Evolutionary conservation across 2,329 filamentous ascomycete genomes (phyloP).

Genomic region (Colletotrichum lentis): DNA sequence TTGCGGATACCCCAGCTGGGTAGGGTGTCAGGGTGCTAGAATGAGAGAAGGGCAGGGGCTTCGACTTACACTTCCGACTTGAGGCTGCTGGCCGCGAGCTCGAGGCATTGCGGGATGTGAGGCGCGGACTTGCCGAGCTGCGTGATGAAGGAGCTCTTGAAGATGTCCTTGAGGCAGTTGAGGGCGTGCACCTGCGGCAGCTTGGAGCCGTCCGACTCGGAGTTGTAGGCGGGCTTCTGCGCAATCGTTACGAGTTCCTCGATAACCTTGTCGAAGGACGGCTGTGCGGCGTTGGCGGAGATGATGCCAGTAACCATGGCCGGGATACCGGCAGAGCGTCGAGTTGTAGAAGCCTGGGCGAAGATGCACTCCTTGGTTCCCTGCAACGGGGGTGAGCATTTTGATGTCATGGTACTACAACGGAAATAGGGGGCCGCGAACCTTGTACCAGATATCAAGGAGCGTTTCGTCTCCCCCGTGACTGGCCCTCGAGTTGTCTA

Average conservation of each 20-base stretch:
- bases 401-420: neutral
- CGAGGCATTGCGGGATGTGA: slow-evolving; percentile 76
- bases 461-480: slow-evolving; percentile 52
- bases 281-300: slow-evolving; percentile 66
- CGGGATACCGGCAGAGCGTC: slow-evolving; percentile 91
- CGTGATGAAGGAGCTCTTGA: slow-evolving; percentile 81
- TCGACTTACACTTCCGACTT: slow-evolving; percentile 74
- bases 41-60: neutral
- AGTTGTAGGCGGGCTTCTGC: slow-evolving; percentile 58
- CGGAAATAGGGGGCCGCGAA: slow-evolving; percentile 44
- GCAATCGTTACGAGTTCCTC: slow-evolving; percentile 68
- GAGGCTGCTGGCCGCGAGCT: slow-evolving; percentile 81
- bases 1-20: slow-evolving; percentile 90
- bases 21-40: slow-evolving; percentile 15
- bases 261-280: slow-evolving; percentile 73
- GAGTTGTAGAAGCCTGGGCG: slow-evolving; percentile 80
- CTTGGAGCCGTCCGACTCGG: slow-evolving; percentile 69
- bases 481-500: slow-evolving; percentile 42
- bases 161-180: slow-evolving; percentile 92
- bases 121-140: slow-evolving; percentile 76
- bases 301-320: slow-evolving; percentile 85
- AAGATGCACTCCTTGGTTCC: slow-evolving; percentile 75
- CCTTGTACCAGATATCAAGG: slow-evolving; percentile 76
- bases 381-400: slow-evolving; percentile 46
- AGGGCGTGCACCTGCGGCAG: slow-evolving; percentile 93